Conservation (phyloP, 192 early-diverging fungal genomes). For the Coemansia sp. region DNA sequence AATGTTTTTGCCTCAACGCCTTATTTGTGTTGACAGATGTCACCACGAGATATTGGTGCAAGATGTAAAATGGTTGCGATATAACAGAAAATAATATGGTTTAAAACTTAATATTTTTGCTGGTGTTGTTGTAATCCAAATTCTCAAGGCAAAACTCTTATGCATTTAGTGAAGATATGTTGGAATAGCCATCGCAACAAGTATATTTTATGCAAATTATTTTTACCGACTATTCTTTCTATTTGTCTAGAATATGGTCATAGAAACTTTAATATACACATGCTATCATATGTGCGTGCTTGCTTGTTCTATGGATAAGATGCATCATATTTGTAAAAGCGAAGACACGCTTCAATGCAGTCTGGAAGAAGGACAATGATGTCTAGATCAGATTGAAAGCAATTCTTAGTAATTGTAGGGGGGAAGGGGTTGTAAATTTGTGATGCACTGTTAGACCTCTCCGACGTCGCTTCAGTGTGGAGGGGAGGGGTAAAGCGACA, state of each 20-base stretch:
- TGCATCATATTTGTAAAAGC: background rate
- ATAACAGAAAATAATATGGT: background rate
- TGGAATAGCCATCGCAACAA: too few species aligned
- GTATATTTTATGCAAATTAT: background rate
- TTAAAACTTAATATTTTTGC: background rate
- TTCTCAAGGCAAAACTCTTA: background rate
- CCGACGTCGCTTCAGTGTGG: background rate
- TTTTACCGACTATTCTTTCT: background rate
- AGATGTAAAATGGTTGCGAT: background rate
- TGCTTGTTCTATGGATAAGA: background rate
- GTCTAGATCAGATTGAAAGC: background rate
- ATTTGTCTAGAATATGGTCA: background rate
- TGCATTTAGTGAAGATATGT: too few species aligned
- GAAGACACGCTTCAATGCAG: background rate
- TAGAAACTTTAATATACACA: background rate
- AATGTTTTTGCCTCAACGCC: background rate
- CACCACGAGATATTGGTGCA: background rate
- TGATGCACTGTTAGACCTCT: background rate
- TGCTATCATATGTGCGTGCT: background rate
- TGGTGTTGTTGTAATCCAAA: background rate
- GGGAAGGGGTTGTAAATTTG: background rate
- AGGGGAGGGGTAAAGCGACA: background rate
- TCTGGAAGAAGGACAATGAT: background rate
- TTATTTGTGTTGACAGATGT: background rate
- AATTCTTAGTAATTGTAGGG: background rate